Conservation (phyloP, 352 stramenopile species). For the Globisporangium emineosum region DNA sequence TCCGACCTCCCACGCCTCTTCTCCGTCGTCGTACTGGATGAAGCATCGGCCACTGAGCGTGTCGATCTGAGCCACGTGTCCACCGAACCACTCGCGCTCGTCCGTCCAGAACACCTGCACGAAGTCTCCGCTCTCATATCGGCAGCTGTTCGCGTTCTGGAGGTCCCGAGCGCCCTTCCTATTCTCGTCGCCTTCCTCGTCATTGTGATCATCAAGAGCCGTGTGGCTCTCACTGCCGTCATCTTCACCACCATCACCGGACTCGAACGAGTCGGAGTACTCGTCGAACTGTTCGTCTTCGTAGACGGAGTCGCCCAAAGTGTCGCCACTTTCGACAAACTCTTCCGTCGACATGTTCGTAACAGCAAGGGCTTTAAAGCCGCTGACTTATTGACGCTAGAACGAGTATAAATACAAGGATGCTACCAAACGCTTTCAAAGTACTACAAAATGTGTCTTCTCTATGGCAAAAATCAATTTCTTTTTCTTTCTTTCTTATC, state of each 20-base stretch:
- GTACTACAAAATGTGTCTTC: too few relatives aligned
- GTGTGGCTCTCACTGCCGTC: slow-evolving; percentile 5
- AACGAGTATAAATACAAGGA: background rate
- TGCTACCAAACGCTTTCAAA: too few relatives aligned
- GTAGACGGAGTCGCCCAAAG: slow-evolving; percentile 19
- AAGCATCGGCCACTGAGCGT: slow-evolving; percentile 14
- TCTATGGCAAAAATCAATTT: slow-evolving; percentile 7
- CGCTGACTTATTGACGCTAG: background rate
- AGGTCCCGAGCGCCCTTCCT: background rate
- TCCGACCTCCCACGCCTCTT: slow-evolving; percentile 41
- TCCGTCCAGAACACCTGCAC: slow-evolving; percentile 51
- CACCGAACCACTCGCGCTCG: slow-evolving; percentile 46
- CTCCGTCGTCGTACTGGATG: slow-evolving; percentile 50
- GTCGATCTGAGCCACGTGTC: slow-evolving; percentile 19
- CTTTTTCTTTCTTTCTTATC: background rate
- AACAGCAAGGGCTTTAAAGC: background rate
- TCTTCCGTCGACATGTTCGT: background rate
- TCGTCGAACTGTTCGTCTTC: slow-evolving; percentile 42
- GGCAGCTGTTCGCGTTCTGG: background rate
- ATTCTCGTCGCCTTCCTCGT: background rate
- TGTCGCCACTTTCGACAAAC: slow-evolving; percentile 3
- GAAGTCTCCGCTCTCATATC: slow-evolving; percentile 18
- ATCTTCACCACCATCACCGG: slow-evolving; percentile 2
- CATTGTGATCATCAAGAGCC: background rate
- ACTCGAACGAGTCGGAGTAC: slow-evolving; percentile 58